Evolutionary conservation across 441 rosid genomes (phyloP), one percentile per base, ranked within the genome.

Genomic region (Biscutella laevigata): DNA sequence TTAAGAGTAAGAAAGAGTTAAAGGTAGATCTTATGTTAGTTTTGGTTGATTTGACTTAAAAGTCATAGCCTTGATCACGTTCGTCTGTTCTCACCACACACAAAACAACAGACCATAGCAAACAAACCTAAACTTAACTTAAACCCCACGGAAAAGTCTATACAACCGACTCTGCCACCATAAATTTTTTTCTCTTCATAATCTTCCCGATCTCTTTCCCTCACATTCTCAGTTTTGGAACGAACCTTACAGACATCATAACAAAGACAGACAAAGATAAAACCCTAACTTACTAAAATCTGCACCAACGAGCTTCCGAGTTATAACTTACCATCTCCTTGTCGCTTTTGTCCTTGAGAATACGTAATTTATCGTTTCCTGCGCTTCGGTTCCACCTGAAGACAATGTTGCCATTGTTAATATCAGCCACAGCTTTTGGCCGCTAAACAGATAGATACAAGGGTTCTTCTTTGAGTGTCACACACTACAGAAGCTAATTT

Each of bases 361-460:
- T 27, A 33, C 2, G 49, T 30, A 26, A 60, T n/a, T 76, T 70
- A 79, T 69, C 83, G 76, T 73, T 80, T 85, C 46, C 87, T 74
- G 26, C 94, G 84, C 76, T 85, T 85, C 1, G 87, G 40, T 61
- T 82, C 95, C 68, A 74, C 90, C 95, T 80, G 62, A 19, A 43
- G 57, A 8, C 48, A 62, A 27, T 25, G 16, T 38, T 12, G 9
- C 4, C 40, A 53, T 21, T 52, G 44, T 59, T 37, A 24, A 4
- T 45, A 37, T 29, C 37, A 29, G 15, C 7, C 17, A 17, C 48
- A 9, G 52, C 32, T 56, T 29, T 47, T 2, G 3, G 28, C 7
- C 32, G 26, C 32, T 44, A 24, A 11, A 19, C n/a, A 46, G 44
- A 25, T 2, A 15, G 20, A 64, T 24, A 20, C 13, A 61, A 11